Evolutionary conservation across 306 rosid species (phyloP).

Genomic region (Trifolium subterraneum): DNA sequence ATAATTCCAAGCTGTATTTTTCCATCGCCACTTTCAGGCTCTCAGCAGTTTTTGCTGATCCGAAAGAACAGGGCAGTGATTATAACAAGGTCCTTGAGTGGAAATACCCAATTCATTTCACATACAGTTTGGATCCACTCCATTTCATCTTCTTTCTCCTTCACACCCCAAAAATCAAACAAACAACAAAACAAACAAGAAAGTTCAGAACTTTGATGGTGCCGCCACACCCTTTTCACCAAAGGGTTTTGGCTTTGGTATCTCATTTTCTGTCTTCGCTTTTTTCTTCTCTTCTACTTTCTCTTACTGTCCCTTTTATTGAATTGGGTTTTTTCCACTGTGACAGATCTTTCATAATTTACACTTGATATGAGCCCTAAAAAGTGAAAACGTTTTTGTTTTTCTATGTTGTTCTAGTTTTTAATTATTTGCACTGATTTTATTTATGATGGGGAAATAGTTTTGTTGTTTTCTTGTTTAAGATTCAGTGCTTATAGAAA

Average conservation of each 20-base stretch:
- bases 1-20: not conserved
- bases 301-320: not conserved
- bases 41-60: not conserved
- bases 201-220: not conserved
- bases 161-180: not conserved
- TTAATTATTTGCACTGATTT: constrained; percentile 47
- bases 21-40: not conserved
- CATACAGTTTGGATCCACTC: not conserved
- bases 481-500: constrained; percentile 56
- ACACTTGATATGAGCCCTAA: constrained; percentile 14
- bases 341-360: not conserved
- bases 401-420: not conserved
- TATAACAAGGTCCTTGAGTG: not conserved
- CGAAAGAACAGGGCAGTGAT: not conserved
- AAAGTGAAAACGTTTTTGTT: too few relatives aligned
- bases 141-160: too few relatives aligned
- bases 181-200: not conserved
- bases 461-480: constrained; percentile 41
- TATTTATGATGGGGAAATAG: constrained; percentile 40
- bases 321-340: not conserved
- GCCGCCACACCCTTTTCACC: not conserved
- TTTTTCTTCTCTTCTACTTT: not conserved
- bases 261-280: not conserved
- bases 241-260: not conserved
- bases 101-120: not conserved